phyloP scores from a whole-genome alignment of 75 land plant genomes.

The Pseudotsuga menziesii region DNA sequence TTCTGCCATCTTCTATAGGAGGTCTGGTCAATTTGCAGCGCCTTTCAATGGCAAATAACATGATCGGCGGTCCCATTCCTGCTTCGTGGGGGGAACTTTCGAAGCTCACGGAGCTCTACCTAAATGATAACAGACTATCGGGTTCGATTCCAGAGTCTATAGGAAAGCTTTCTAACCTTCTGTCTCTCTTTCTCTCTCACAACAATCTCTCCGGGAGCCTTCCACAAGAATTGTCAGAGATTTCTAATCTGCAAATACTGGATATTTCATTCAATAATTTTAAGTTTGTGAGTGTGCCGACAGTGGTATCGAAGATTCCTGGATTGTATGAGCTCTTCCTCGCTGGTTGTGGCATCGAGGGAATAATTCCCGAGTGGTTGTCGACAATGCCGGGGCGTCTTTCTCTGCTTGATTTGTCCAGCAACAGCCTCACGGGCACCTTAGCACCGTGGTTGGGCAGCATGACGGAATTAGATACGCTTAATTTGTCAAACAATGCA shows the following conservation, averaged over 20 bases:
- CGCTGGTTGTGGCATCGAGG: conserved; percentile 25
- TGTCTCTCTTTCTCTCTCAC: conserved; percentile 52
- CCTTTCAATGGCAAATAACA: conserved; percentile 17
- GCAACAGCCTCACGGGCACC: conserved; percentile 26
- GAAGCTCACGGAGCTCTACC: conserved; percentile 45
- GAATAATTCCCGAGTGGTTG: conserved; percentile 18
- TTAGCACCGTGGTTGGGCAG: conserved; percentile 33
- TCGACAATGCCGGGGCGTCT: conserved; percentile 6
- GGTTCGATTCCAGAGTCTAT: conserved; percentile 60
- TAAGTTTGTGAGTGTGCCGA: conserved; percentile 18
- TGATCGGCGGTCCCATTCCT: conserved; percentile 66
- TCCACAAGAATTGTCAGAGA: conserved; percentile 28
- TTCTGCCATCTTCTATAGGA: not conserved
- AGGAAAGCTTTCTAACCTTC: conserved; percentile 26
- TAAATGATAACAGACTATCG: conserved; percentile 57
- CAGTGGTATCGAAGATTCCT: conserved; percentile 13
- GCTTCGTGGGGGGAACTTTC: conserved; percentile 32
- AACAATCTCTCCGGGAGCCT: conserved; percentile 63
- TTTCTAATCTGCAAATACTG: conserved; percentile 24
- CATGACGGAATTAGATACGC: conserved; percentile 21
- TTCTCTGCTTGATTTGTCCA: conserved; percentile 33
- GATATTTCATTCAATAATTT: conserved; percentile 32
- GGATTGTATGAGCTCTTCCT: conserved; percentile 20
- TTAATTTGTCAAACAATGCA: conserved; percentile 23
- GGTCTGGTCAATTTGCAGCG: not conserved